Evolutionary conservation across 129 eudicot species (phyloP), one percentile per base, ranked within the genome.

Genomic region (carrot (Daucus carota)): DNA sequence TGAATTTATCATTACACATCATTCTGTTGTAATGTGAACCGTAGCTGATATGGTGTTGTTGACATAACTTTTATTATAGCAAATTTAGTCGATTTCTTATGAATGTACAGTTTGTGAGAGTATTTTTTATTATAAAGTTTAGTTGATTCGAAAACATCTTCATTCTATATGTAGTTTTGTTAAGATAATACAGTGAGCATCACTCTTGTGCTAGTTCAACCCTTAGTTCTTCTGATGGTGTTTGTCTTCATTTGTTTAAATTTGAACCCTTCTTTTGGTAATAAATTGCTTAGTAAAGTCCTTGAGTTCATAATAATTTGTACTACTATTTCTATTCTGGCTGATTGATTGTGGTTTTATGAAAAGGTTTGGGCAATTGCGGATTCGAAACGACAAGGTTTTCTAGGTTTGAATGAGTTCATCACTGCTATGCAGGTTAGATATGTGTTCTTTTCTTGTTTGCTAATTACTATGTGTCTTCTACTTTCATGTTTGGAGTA

Each of bases 281-380:
- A 8, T 54, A 22, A 54, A 54, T 54, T 22, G 29, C 63, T 22
- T 54, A 24, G 63, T n/a, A 22, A 54, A 54, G 8, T 40, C 7
- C 5, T 5, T 36, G 40, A 36, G 40, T 36, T 36, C n/a, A 36
- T 1, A 52, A n/a, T 52, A 20, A 52, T 52, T 20, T 22, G 28
- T 52, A 52, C 60, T 7, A 54, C 9, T 54, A 22, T 22, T 22
- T n/a, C 28, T 7, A 54, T 22, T 54, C 14, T 54, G 12, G 63
- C 22, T 69, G 41, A 34, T 46, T 36, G 28, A 9, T 52, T 75
- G 47, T 67, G 68, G 68, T 32, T 71, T 65, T 74, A 20, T 71
- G 52, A 57, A 15, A 72, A 93, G 98, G 96, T 93, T 74, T 93
- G 98, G 98, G 97, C 96, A 78, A 84, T 93, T 69, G 91, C 98